Evolutionary conservation across 495 filamentous ascomycete species (phyloP).

Genomic region (Hypoxylon subgilvum): DNA sequence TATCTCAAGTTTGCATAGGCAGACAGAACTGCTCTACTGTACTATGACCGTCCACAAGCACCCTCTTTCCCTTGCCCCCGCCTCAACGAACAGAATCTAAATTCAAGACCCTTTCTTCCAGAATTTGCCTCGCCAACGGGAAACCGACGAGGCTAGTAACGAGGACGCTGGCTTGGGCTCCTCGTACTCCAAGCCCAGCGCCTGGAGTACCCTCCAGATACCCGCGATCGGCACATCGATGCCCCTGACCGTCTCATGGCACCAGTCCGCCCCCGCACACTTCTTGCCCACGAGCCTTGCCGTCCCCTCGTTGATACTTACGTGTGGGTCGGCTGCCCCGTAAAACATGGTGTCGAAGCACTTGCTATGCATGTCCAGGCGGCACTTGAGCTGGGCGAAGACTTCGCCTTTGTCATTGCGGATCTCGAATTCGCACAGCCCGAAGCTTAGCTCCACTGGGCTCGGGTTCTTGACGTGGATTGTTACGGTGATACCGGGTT

Average conservation of each 20-base stretch:
- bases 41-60: too few relatives aligned
- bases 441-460: conserved; percentile 42
- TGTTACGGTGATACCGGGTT: conserved; percentile 4
- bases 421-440: conserved; percentile 40
- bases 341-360: conserved; percentile 19
- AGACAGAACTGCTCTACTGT: too few relatives aligned
- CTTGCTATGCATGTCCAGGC: conserved; percentile 27
- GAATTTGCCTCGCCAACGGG: conserved; percentile 2
- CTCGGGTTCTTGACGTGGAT: conserved; percentile 38
- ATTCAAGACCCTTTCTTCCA: conserved; percentile 1
- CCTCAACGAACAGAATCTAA: not conserved
- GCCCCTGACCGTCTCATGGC: conserved; percentile 31
- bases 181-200: conserved; percentile 13
- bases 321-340: conserved; percentile 20
- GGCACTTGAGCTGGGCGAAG: conserved; percentile 38
- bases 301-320: conserved; percentile 9
- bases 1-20: not conserved
- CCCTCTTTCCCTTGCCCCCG: too few relatives aligned
- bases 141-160: conserved; percentile 7
- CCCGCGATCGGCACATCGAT: conserved; percentile 33
- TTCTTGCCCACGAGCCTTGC: conserved; percentile 28
- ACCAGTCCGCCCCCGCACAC: conserved; percentile 38
- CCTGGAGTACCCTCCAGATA: conserved; percentile 17
- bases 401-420: conserved; percentile 18
- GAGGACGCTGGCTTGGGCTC: not conserved